Percentiles rank a stretch among this genome's conserved stretches.
Conservation (phyloP, 164 flowering plant species). For the Magnolia sinica region DNA sequence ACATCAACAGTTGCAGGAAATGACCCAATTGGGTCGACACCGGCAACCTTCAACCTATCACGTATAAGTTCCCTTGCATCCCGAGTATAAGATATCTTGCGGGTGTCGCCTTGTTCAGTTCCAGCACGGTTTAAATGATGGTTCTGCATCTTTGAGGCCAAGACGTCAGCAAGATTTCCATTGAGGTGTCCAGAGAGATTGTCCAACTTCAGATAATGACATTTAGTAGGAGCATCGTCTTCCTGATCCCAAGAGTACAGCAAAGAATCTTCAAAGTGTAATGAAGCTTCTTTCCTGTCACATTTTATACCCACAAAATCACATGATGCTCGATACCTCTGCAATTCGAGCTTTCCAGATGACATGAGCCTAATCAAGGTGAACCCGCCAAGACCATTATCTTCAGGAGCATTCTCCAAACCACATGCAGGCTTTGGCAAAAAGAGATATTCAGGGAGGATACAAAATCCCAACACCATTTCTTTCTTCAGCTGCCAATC, state of each 20-base stretch:
- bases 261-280: constrained; percentile 21
- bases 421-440: constrained; percentile 14
- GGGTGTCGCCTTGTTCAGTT: constrained; percentile 2
- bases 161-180: constrained; percentile 29
- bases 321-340: constrained; percentile 58
- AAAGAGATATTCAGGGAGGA: constrained; percentile 36
- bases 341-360: constrained; percentile 72
- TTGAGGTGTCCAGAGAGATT: constrained; percentile 41
- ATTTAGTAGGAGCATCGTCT: constrained; percentile 38
- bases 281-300: constrained; percentile 18
- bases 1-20: constrained; percentile 26
- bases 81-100: constrained; percentile 17
- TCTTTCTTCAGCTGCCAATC: constrained; percentile 61
- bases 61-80: constrained; percentile 30
- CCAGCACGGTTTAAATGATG: background rate
- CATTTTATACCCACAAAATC: constrained; percentile 16
- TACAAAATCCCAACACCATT: constrained; percentile 59
- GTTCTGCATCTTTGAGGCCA: constrained; percentile 26
- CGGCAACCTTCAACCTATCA: constrained; percentile 42
- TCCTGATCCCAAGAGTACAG: constrained; percentile 26
- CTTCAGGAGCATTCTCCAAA: background rate
- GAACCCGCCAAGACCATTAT: constrained; percentile 50
- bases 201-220: constrained; percentile 36
- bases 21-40: constrained; percentile 30
- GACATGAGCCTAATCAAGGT: constrained; percentile 57